These are phyloP conservation scores for Boletus sp. DNA, from an alignment of 768 basidiomycete genomes.

Conservation along the genomic window DNA sequence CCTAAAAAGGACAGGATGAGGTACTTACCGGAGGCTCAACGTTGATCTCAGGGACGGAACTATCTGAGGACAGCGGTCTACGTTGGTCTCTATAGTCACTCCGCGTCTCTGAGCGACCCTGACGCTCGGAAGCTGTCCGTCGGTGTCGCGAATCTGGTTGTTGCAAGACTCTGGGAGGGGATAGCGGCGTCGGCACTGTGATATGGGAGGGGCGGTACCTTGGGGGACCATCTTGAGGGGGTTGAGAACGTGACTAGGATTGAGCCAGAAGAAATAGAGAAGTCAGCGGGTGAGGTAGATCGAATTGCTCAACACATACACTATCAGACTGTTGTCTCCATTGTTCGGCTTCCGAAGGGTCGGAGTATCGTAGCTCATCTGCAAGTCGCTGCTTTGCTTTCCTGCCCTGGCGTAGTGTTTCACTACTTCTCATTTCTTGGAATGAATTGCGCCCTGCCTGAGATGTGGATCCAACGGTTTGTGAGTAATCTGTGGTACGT, in stretches of 20 bases:
- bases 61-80: conserved; percentile 31
- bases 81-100: conserved; percentile 20
- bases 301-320: conserved; percentile 11
- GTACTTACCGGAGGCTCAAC: conserved; percentile 31
- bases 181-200: conserved; percentile 27
- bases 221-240: conserved; percentile 5
- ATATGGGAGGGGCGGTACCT: conserved; percentile 20
- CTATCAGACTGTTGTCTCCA: conserved; percentile 29
- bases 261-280: background rate
- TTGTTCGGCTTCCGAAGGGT: conserved; percentile 30
- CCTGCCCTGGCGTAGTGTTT: conserved; percentile 15
- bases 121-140: conserved; percentile 24
- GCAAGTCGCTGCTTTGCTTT: conserved; percentile 31
- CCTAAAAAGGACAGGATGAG: conserved; percentile 5
- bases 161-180: conserved; percentile 21
- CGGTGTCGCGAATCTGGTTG: conserved; percentile 16
- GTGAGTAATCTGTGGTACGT: conserved; percentile 23
- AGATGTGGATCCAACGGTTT: conserved; percentile 19
- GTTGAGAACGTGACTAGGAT: conserved; percentile 21
- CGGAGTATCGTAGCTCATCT: conserved; percentile 36
- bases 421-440: conserved; percentile 19
- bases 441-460: conserved; percentile 13
- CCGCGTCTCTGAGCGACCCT: conserved; percentile 22
- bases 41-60: conserved; percentile 34
- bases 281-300: background rate